Percentiles rank a stretch among this genome's conserved stretches.
phyloP scores from a whole-genome alignment of 345 rosid genomes.

The Acer campestre region DNA sequence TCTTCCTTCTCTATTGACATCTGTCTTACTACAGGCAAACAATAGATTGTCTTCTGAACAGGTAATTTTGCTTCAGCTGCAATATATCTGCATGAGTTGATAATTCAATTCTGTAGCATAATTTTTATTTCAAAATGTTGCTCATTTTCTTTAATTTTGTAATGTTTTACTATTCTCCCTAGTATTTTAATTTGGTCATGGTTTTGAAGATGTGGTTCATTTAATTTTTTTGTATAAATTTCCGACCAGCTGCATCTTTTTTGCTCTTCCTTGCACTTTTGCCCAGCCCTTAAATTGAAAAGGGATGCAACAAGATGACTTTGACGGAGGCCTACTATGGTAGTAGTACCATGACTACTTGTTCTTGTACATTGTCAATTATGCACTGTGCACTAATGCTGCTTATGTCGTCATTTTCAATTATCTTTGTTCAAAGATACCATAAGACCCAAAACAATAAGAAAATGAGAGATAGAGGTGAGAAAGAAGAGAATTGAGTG shows the following conservation, averaged over 20 bases:
- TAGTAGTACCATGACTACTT: neutral
- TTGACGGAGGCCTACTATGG: neutral
- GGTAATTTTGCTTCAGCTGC: conserved; percentile 38
- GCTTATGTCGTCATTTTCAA: neutral
- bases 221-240: neutral
- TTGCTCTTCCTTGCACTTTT: neutral
- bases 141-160: neutral
- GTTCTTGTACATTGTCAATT: neutral
- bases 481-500: no score
- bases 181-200: neutral
- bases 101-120: neutral
- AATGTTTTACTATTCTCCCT: neutral
- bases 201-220: neutral
- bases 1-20: conserved; percentile 75
- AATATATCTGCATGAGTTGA: neutral
- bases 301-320: neutral
- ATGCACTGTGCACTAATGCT: neutral
- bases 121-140: neutral
- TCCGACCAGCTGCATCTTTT: neutral
- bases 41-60: conserved; percentile 63
- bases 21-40: conserved; percentile 77
- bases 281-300: neutral
- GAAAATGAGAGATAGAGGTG: no score
- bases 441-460: no score
- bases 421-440: no score